phyloP scores from a whole-genome alignment of 192 early-diverging fungal genomes.

The Coemansia sp. region DNA sequence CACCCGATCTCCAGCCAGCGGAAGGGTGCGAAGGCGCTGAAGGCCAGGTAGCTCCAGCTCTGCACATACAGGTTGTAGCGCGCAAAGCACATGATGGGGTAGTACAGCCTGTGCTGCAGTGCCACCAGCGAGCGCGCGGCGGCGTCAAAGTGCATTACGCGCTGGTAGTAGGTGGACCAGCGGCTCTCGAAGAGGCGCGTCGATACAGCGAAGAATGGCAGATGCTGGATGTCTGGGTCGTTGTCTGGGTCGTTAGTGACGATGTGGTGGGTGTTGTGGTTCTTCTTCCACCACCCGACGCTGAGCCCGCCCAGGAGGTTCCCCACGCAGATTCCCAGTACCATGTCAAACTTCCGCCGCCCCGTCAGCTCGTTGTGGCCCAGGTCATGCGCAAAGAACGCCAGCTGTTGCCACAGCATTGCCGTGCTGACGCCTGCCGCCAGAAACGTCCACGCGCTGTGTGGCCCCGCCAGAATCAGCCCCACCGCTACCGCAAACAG shows the following conservation, averaged over 20 bases:
- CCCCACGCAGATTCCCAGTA: conserved; percentile 79
- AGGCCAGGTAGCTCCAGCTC: conserved; percentile 67
- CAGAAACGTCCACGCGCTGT: conserved; percentile 38
- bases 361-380: conserved; percentile 93
- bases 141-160: conserved; percentile 76
- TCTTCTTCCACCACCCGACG: conserved; percentile 97
- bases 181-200: conserved; percentile 74
- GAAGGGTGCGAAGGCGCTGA: conserved; percentile 66
- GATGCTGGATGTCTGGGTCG: conserved; percentile 97
- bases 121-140: conserved; percentile 73
- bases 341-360: conserved; percentile 67
- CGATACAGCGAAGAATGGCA: conserved; percentile 92
- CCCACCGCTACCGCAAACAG: conserved; percentile 31
- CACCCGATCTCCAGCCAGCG: conserved; percentile 73
- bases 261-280: conserved; percentile 96
- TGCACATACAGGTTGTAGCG: conserved; percentile 87
- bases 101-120: conserved; percentile 85
- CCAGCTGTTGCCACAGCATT: conserved; percentile 86
- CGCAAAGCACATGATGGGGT: conserved; percentile 83
- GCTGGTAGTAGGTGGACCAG: conserved; percentile 88
- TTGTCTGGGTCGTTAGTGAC: conserved; percentile 91
- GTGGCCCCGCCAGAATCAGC: conserved; percentile 36
- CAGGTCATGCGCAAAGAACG: conserved; percentile 94
- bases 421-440: conserved; percentile 61
- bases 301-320: conserved; percentile 84